Evolutionary conservation across 441 rosid species (phyloP).

Genomic region (Euphorbia celastroides): DNA sequence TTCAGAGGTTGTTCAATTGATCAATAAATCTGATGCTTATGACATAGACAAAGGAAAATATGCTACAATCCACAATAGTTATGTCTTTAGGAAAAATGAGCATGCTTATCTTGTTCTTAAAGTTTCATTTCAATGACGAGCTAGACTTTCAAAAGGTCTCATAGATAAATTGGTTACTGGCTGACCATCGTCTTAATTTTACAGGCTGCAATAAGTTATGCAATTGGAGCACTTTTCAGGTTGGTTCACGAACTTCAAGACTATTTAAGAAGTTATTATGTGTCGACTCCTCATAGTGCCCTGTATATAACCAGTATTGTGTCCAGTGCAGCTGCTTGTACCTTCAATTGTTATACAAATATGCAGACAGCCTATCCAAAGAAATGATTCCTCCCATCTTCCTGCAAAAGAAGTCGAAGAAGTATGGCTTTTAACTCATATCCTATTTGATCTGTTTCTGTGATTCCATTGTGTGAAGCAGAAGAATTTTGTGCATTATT

Average conservation of each 20-base stretch:
- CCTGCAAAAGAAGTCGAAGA: slow-evolving; percentile 56
- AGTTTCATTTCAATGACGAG: neutral
- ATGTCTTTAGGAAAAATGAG: neutral
- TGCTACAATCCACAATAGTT: neutral
- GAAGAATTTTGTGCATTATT: neutral
- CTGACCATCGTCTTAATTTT: slow-evolving; percentile 20
- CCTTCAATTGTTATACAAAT: slow-evolving; percentile 75
- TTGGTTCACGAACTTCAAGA: slow-evolving; percentile 30
- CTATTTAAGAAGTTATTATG: neutral
- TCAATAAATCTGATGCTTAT: neutral
- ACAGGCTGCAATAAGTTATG: slow-evolving; percentile 88
- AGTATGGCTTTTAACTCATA: slow-evolving; percentile 32
- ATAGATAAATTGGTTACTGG: slow-evolving; percentile 16
- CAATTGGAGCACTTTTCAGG: slow-evolving; percentile 82
- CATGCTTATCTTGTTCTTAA: neutral
- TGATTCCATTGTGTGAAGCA: neutral
- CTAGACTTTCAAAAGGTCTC: neutral
- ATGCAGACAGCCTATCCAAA: slow-evolving; percentile 59
- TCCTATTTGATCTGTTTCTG: slow-evolving; percentile 1
- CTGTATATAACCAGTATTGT: slow-evolving; percentile 26
- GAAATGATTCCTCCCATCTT: slow-evolving; percentile 73
- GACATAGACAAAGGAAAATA: neutral
- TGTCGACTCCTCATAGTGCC: neutral
- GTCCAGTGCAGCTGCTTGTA: slow-evolving; percentile 80
- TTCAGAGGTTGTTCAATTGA: neutral